Conservation (phyloP, 176 grass and related monocot species). For the Phragmites australis region DNA sequence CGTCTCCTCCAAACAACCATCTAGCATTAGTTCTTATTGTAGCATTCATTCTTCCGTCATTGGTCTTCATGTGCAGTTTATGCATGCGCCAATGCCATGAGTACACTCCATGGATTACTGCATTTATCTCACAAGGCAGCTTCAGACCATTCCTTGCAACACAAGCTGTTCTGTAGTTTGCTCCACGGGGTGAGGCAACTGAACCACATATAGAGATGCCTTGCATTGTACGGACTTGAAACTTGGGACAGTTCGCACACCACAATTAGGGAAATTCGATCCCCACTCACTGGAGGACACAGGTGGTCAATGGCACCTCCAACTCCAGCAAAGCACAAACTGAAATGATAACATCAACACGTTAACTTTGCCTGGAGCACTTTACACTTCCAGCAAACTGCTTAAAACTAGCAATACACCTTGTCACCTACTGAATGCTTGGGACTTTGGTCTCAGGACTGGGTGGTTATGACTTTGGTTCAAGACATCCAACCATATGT, state of each 20-base stretch:
- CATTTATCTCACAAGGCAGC: slow-evolving; percentile 31
- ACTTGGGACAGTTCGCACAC: neutral
- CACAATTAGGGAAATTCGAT: neutral
- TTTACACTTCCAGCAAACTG: neutral
- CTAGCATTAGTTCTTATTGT: slow-evolving; percentile 39
- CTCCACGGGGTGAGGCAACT: slow-evolving; percentile 40
- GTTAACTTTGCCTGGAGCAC: neutral
- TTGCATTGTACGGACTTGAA: slow-evolving; percentile 49
- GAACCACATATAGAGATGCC: slow-evolving; percentile 53
- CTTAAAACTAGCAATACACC: neutral
- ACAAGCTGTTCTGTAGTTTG: slow-evolving; percentile 37
- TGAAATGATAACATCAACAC: neutral
- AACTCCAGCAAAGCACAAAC: neutral
- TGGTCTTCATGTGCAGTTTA: slow-evolving; percentile 30
- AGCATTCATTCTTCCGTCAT: slow-evolving; percentile 17
- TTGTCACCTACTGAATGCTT: neutral
- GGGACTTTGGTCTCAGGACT: neutral
- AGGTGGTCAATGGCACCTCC: neutral
- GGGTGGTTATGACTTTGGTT: neutral
- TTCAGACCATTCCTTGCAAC: slow-evolving; percentile 38
- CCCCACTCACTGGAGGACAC: neutral
- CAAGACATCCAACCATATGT: no score
- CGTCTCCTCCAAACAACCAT: slow-evolving; percentile 64
- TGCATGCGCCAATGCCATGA: slow-evolving; percentile 22
- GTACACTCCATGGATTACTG: slow-evolving; percentile 23